Percentiles rank a stretch among this genome's conserved stretches.
Conservation (phyloP, 352 stramenopile genomes). For the Aphanomyces invadans region DNA sequence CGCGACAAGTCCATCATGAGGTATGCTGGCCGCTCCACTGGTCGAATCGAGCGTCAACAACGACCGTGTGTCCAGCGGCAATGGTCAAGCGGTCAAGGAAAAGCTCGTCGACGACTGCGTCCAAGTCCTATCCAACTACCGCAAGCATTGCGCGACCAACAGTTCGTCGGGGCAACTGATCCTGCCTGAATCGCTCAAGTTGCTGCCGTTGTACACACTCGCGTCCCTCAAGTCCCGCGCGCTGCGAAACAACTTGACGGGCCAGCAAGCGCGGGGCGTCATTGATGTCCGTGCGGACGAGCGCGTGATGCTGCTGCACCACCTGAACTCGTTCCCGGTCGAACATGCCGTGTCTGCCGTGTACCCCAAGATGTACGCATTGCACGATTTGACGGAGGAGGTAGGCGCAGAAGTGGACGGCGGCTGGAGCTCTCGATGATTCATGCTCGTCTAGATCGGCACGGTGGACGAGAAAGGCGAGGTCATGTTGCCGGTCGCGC, state of each 20-base stretch:
- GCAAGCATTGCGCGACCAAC: constrained; percentile 85
- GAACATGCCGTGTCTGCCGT: constrained; percentile 80
- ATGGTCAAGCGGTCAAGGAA: constrained; percentile 51
- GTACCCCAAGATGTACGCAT: constrained; percentile 82
- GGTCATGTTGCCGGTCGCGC: constrained; percentile 64
- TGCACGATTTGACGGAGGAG: constrained; percentile 78
- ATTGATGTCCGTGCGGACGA: constrained; percentile 82
- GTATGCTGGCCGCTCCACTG: not conserved
- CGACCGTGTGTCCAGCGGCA: not conserved
- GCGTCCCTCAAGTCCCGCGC: constrained; percentile 81
- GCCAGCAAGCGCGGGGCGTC: constrained; percentile 67
- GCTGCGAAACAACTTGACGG: constrained; percentile 74
- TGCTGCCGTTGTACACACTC: constrained; percentile 85
- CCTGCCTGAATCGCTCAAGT: constrained; percentile 85
- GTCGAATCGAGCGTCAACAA: not conserved
- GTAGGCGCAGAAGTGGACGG: too few relatives aligned
- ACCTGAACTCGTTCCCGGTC: constrained; percentile 69
- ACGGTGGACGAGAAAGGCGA: constrained; percentile 69
- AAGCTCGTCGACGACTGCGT: constrained; percentile 79
- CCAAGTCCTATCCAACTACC: constrained; percentile 86
- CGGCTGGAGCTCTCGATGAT: too few relatives aligned
- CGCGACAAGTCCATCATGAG: constrained; percentile 76
- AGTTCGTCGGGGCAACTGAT: constrained; percentile 88
- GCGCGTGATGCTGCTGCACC: constrained; percentile 78
- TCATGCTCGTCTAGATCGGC: constrained; percentile 41